phyloP scores from a whole-genome alignment of 169 alveolate genomes.

The Plasmodium vivax region DNA sequence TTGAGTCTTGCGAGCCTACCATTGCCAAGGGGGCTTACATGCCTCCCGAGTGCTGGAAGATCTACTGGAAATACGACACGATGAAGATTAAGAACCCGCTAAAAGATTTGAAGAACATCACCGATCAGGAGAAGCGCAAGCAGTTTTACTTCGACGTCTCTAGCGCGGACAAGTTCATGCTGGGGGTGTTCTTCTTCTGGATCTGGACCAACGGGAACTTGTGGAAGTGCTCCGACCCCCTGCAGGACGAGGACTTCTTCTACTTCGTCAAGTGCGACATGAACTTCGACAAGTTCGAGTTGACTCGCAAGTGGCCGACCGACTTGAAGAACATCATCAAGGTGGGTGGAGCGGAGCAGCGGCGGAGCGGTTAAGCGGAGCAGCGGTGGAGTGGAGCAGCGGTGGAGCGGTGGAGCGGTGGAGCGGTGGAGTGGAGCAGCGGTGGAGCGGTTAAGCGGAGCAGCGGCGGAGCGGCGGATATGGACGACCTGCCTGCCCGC shows the following conservation, averaged over 20 bases:
- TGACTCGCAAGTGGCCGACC: constrained; percentile 62
- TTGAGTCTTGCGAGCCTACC: constrained; percentile 87
- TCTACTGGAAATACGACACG: constrained; percentile 77
- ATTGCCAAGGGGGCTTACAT: constrained; percentile 88
- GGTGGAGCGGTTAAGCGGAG: background rate
- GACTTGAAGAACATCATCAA: constrained; percentile 45
- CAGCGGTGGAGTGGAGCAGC: background rate
- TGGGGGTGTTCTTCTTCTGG: constrained; percentile 82
- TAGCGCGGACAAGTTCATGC: constrained; percentile 80
- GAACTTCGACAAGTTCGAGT: constrained; percentile 64
- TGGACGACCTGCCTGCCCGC: background rate
- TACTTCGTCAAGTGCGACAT: constrained; percentile 68
- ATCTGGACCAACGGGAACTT: constrained; percentile 87
- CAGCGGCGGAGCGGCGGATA: too few species aligned
- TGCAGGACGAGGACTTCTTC: constrained; percentile 80
- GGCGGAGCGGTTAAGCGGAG: background rate
- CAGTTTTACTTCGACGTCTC: constrained; percentile 82
- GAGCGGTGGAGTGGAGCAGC: background rate
- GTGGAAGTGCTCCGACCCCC: constrained; percentile 85
- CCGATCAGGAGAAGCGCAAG: constrained; percentile 74
- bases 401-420: background rate
- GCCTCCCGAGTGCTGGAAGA: constrained; percentile 89
- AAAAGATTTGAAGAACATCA: constrained; percentile 15
- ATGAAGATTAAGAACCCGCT: constrained; percentile 62
- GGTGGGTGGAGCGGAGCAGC: too few species aligned